Evolutionary conservation across 73 alveolate genomes (phyloP), one percentile per base, ranked within the genome.

Genomic region (Vitrella brassicaformis): DNA sequence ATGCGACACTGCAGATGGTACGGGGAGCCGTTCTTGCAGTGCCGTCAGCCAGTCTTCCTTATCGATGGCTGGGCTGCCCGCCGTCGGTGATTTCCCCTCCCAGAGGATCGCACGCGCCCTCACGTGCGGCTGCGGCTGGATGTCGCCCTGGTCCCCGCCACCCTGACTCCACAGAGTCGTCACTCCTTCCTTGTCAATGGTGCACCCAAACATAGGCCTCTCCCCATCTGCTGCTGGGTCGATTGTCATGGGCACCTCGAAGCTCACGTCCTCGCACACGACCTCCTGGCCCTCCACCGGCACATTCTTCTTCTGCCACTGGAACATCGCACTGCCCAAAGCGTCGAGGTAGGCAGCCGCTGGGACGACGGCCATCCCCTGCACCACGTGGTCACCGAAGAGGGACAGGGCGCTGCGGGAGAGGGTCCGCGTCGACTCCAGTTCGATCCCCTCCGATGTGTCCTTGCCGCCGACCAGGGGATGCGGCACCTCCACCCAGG

Each of bases 341-440:
- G 31, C 31, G 25, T 71, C 77, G 26, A 71, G 19, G 30, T 0
- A 71, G 19, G 25, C 68, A 9, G 77, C 77, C 25, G 30, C 77
- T 1, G 77, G 77, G 47, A 71, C 10, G 19, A 71, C 69, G 10
- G 46, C 47, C 28, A 1, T 28, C 1, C 46, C 77, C 25, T 39
- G 4, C 22, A 39, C 69, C 77, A 1, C 29, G 28, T 71, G 77
- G 28, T 71, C 30, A 65, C 77, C 31, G 7, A 71, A 19, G 30
- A 30, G 31, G 27, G 64, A n/a, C n/a, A n/a, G n/a, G n/a, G n/a
- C n/a, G n/a, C n/a, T n/a, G n/a, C n/a, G n/a, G n/a, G n/a, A 39
- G 56, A 14, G 56, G 22, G 14, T 39, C 22, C 56, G 14, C 56
- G 56, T 39, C 56, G 56, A 39, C 56, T 8, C 56, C 22, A 4